phyloP scores from a whole-genome alignment of 257 asterid genomes.

The Przewalskia tangutica region DNA sequence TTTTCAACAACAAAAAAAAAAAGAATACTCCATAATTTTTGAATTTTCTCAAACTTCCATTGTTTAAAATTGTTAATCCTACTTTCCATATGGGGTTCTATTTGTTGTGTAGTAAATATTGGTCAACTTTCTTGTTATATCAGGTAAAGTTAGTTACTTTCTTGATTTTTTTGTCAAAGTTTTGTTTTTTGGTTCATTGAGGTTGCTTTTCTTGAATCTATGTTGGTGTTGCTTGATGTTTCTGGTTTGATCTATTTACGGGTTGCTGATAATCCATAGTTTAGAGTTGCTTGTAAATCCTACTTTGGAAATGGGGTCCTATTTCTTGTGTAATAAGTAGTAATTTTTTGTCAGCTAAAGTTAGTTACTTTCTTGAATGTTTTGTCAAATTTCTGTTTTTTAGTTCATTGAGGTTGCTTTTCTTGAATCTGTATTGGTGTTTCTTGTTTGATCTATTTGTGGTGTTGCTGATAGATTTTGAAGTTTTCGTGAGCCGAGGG shows the following conservation, averaged over 20 bases:
- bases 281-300: no score
- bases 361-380: conserved; percentile 11
- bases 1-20: no score
- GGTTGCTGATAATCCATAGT: not conserved
- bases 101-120: no score
- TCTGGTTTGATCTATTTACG: not conserved
- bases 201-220: not conserved
- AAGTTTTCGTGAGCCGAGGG: not conserved
- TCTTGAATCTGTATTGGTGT: conserved; percentile 4
- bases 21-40: no score
- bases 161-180: not conserved
- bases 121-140: conserved; percentile 23
- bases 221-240: not conserved
- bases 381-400: not conserved
- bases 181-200: not conserved
- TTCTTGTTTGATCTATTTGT: not conserved
- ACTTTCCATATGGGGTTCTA: no score
- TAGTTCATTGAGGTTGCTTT: not conserved
- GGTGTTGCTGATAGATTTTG: not conserved
- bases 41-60: no score
- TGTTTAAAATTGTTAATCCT: no score
- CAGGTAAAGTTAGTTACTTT: conserved; percentile 12
- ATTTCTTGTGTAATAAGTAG: not conserved
- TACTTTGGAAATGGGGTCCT: no score
- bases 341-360: conserved; percentile 24